Conservation (phyloP, 2,329 filamentous ascomycete species). For the Ophiognomonia clavigignenti-juglandacearum region DNA sequence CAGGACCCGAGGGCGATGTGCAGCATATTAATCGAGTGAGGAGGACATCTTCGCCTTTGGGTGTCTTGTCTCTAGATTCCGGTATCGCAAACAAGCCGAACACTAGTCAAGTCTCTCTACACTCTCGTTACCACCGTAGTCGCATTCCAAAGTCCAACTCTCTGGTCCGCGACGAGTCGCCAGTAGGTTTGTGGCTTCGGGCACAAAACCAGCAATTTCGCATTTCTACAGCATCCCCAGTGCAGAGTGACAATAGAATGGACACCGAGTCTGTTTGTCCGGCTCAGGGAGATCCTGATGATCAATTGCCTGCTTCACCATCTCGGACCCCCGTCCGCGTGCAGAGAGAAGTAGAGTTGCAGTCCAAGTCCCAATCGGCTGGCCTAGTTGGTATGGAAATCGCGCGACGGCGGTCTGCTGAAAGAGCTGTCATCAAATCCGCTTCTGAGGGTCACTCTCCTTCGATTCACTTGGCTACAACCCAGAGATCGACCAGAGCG, state of each 20-base stretch:
- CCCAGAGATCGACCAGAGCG: background rate
- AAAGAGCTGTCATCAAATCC: background rate
- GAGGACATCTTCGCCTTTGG: slow-evolving; percentile 6
- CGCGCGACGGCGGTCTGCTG: background rate
- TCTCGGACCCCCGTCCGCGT: background rate
- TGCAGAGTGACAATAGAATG: slow-evolving; percentile 2
- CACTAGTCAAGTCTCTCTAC: slow-evolving; percentile 3
- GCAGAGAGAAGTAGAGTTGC: background rate
- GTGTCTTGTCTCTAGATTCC: background rate
- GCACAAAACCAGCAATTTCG: slow-evolving; percentile 11
- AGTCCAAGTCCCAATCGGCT: background rate
- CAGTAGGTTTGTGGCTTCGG: slow-evolving; percentile 13
- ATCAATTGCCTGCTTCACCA: background rate
- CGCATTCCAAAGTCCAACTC: slow-evolving; percentile 10
- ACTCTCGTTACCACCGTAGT: background rate
- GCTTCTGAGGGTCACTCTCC: background rate
- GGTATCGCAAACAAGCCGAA: background rate
- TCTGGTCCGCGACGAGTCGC: slow-evolving; percentile 12
- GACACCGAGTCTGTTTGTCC: background rate
- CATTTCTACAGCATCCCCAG: background rate
- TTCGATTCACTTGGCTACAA: background rate
- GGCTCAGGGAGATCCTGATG: background rate
- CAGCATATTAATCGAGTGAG: background rate
- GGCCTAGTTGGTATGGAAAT: background rate
- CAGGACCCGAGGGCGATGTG: background rate